These are phyloP conservation scores for Blastocystis sp. DNA, from an alignment of 352 stramenopile species.

Conservation along the genomic window DNA sequence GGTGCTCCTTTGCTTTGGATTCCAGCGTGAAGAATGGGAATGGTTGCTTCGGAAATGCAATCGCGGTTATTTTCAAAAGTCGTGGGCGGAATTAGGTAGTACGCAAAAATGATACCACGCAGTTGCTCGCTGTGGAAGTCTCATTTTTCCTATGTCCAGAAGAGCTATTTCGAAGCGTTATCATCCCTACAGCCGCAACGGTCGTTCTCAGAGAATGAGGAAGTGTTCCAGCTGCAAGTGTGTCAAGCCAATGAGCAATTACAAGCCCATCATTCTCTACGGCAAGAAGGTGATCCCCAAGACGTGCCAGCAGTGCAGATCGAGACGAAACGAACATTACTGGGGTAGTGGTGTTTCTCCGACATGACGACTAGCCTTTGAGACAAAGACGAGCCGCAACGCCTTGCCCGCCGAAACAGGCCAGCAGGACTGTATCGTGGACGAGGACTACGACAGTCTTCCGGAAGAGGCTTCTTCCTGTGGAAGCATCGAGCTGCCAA, in stretches of 20 bases:
- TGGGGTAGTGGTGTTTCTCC: constrained; percentile 27
- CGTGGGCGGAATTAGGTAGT: neutral
- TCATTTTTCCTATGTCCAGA: constrained; percentile 40
- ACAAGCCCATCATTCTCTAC: constrained; percentile 65
- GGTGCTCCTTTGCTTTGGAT: too few relatives aligned
- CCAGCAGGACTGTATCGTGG: neutral
- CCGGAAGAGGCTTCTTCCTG: neutral
- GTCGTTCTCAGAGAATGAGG: constrained; percentile 17
- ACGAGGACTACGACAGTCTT: neutral
- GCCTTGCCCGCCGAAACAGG: neutral
- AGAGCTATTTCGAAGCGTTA: constrained; percentile 24
- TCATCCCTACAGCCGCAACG: neutral
- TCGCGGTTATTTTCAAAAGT: neutral
- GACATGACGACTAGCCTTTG: neutral
- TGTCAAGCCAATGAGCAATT: constrained; percentile 34
- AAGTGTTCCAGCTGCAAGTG: constrained; percentile 66
- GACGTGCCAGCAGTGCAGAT: constrained; percentile 37
- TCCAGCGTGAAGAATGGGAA: too few relatives aligned
- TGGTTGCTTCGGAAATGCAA: neutral
- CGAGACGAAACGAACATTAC: constrained; percentile 40
- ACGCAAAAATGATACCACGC: neutral
- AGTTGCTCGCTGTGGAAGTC: neutral
- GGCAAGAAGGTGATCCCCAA: constrained; percentile 66
- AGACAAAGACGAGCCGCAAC: neutral
- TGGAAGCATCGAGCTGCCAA: neutral